phyloP scores from a whole-genome alignment of 352 stramenopile genomes.

The Globisporangium mamillatum region DNA sequence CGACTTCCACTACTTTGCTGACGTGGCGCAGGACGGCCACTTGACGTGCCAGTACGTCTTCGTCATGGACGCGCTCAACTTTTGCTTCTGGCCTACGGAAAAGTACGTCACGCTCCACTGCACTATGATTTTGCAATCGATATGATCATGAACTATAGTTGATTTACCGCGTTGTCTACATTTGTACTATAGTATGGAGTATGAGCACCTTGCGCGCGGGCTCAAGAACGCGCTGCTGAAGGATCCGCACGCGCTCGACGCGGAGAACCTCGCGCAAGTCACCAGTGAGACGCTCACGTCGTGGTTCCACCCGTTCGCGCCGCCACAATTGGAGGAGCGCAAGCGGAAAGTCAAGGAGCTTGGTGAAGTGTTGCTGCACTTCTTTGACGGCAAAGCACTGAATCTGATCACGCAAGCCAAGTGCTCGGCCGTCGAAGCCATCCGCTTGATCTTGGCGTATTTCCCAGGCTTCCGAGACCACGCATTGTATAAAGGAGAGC shows the following conservation, averaged over 20 bases:
- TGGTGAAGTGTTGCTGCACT: conserved; percentile 42
- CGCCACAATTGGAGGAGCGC: conserved; percentile 60
- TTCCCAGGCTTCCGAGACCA: conserved; percentile 88
- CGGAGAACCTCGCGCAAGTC: conserved; percentile 38
- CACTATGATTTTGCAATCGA: not conserved
- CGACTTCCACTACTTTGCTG: conserved; percentile 82
- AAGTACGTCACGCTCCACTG: conserved; percentile 23
- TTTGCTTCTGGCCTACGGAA: conserved; percentile 88
- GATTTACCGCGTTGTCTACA: not conserved
- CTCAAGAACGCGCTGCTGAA: conserved; percentile 66
- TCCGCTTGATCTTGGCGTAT: conserved; percentile 63
- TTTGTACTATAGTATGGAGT: conserved; percentile 65
- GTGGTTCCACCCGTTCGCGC: conserved; percentile 66
- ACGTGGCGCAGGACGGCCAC: conserved; percentile 58
- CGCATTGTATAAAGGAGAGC: conserved; percentile 70
- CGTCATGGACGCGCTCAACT: conserved; percentile 88
- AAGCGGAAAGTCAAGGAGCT: conserved; percentile 60
- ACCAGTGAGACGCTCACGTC: conserved; percentile 39
- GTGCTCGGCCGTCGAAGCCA: conserved; percentile 52
- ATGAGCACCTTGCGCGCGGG: conserved; percentile 77
- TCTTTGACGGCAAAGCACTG: conserved; percentile 44
- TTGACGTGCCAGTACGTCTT: conserved; percentile 88
- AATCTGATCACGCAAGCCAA: conserved; percentile 55
- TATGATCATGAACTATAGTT: not conserved
- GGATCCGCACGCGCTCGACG: conserved; percentile 60